A percentile compares a stretch with the other conserved stretches of the same genome.
Evolutionary conservation across 441 rosid species (phyloP).

Genomic region (Arabidopsis lyrata): DNA sequence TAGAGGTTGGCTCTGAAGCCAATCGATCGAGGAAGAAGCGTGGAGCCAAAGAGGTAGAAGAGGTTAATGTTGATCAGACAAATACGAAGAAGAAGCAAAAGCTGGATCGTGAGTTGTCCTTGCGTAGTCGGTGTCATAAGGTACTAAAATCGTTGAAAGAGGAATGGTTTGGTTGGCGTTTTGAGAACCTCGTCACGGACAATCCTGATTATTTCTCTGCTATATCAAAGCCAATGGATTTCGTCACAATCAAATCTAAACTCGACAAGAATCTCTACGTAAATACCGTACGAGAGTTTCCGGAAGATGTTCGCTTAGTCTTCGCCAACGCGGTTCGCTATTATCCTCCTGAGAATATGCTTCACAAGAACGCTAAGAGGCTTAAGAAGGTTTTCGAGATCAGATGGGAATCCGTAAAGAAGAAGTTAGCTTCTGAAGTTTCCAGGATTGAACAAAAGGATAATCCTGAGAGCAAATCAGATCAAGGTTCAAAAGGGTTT

Average conservation of each 20-base stretch:
- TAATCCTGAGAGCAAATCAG: background rate
- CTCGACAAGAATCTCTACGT: background rate
- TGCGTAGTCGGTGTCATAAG: background rate
- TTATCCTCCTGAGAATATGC: background rate
- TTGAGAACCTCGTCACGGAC: background rate
- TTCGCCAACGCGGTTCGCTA: background rate
- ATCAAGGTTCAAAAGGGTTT: background rate
- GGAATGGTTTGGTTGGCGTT: background rate
- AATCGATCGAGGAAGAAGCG: constrained; percentile 1
- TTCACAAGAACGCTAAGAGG: background rate
- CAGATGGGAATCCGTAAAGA: background rate
- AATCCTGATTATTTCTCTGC: background rate
- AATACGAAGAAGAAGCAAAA: background rate
- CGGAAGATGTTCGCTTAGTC: background rate
- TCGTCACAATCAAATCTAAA: background rate
- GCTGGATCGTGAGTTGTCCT: background rate
- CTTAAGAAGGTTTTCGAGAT: background rate
- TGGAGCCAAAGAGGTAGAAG: background rate
- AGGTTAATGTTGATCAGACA: background rate
- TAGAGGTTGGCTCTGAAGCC: background rate
- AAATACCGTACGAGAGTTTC: background rate
- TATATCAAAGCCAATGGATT: background rate
- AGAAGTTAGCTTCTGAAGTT: background rate
- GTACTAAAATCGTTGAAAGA: background rate
- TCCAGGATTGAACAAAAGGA: background rate